Evolutionary conservation across 192 early-diverging fungal genomes (phyloP), one percentile per base, ranked within the genome.

Genomic region (Globomyces pollinis-pini): DNA sequence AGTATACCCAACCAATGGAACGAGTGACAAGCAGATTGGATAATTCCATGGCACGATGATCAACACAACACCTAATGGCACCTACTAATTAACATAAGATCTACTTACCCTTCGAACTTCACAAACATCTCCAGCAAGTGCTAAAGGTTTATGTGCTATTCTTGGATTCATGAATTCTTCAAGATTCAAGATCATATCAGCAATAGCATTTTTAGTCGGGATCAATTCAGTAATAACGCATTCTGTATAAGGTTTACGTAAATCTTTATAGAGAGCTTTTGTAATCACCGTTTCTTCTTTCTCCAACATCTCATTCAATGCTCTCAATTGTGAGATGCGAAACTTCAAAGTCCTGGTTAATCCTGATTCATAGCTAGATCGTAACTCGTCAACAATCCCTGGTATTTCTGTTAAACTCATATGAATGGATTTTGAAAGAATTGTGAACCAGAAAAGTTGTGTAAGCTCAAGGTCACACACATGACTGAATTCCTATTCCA

Each of bases 21-120:
- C 34, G 29, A 56, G 13, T 24, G 61, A 8, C 33, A 64, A 38
- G 8, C 26, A 31, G 20, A 5, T 38, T 45, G 72, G 72, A 49
- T 71, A 86, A 73, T 86, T 85, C 84, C 82, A 85, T 29, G 79
- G 62, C n/a, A 79, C 84, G 50, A 92, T 78, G 49, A 89, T 67
- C 47, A 87, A 65, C 13, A 85, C 84, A 7, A 86, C 75, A 53
- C 93, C 93, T 51, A 86, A 68, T 2, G 95, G 92, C n/a, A n/a
- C n/a, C n/a, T n/a, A n/a, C n/a, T n/a, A n/a, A n/a, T n/a, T n/a
- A n/a, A n/a, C n/a, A n/a, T n/a, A n/a, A n/a, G n/a, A n/a, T n/a
- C n/a, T n/a, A n/a, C n/a, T n/a, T 16, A 90, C 87, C 1, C 64
- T 38, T 11, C 62, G 57, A n/a, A 72, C 59, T 38, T 71, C 57